These are phyloP conservation scores for Colletotrichum sp. DNA, from an alignment of 2,329 filamentous ascomycete genomes.

Conservation along the genomic window DNA sequence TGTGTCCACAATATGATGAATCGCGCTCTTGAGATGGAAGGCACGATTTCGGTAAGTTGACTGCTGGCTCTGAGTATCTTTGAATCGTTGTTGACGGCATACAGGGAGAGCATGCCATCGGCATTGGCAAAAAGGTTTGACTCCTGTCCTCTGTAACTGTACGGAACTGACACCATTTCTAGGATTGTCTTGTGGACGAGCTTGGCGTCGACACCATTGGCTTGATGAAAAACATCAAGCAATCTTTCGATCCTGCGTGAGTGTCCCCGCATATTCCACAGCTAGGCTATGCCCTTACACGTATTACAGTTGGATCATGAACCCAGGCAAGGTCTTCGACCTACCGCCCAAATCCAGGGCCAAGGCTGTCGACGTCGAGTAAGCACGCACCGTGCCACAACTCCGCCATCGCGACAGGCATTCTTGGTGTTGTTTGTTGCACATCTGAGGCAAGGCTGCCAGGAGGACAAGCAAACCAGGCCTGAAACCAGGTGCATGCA, in stretches of 20 bases:
- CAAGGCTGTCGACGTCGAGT: not conserved
- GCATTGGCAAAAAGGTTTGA: conserved; percentile 72
- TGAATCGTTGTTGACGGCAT: not conserved
- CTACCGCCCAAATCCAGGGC: not conserved
- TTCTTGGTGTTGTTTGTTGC: not conserved
- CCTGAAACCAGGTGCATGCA: not conserved
- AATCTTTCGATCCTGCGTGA: conserved; percentile 62
- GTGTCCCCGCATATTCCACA: not conserved
- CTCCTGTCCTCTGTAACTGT: conserved; percentile 32
- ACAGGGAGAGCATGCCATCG: conserved; percentile 71
- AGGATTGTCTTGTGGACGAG: conserved; percentile 63
- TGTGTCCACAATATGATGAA: conserved; percentile 75
- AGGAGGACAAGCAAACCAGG: not conserved
- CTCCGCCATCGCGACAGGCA: not conserved
- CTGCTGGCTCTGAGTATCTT: conserved; percentile 35
- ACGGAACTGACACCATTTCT: not conserved
- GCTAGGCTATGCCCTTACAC: not conserved
- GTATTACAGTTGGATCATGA: conserved; percentile 63
- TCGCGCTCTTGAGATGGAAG: conserved; percentile 72
- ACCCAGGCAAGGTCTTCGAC: conserved; percentile 74
- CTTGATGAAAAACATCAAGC: conserved; percentile 71
- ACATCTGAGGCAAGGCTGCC: not conserved
- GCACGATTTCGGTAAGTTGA: conserved; percentile 64
- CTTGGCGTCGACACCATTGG: conserved; percentile 67
- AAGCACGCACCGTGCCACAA: not conserved